Conservation (phyloP, 1,139 yeast species). For the Kodamaea alishanica region DNA sequence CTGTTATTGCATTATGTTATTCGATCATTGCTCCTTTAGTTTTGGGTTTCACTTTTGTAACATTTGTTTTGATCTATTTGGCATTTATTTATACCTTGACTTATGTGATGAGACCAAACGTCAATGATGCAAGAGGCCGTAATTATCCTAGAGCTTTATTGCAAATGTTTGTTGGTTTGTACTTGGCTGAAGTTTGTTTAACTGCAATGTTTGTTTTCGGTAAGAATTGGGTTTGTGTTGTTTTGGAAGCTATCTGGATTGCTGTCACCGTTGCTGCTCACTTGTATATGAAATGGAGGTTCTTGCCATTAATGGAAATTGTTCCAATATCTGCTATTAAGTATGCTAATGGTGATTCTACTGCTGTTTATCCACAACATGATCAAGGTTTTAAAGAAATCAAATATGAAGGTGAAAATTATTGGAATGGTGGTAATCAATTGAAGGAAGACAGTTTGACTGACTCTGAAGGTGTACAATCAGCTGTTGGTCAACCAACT, state of each 20-base stretch:
- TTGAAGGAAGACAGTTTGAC: slow-evolving; percentile 14
- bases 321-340: slow-evolving; percentile 75
- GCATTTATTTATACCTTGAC: slow-evolving; percentile 57
- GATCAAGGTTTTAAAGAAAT: slow-evolving; percentile 66
- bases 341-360: slow-evolving; percentile 52
- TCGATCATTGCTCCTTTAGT: slow-evolving; percentile 45
- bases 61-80: slow-evolving; percentile 48
- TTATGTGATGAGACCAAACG: slow-evolving; percentile 54
- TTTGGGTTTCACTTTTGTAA: slow-evolving; percentile 45
- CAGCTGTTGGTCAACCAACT: too few species aligned
- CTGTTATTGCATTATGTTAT: slow-evolving; percentile 38
- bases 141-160: slow-evolving; percentile 64
- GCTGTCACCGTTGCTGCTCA: slow-evolving; percentile 53
- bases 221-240: slow-evolving; percentile 72
- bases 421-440: slow-evolving; percentile 47
- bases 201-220: slow-evolving; percentile 66
- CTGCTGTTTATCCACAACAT: slow-evolving; percentile 47
- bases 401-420: slow-evolving; percentile 48
- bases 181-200: slow-evolving; percentile 63
- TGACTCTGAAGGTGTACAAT: slow-evolving; percentile 9
- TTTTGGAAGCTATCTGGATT: slow-evolving; percentile 53
- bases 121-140: slow-evolving; percentile 58
- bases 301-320: slow-evolving; percentile 58
- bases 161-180: slow-evolving; percentile 62
- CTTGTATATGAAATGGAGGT: slow-evolving; percentile 52